phyloP scores from a whole-genome alignment of 202 grass and related monocot species.

The Digitaria exilis region DNA sequence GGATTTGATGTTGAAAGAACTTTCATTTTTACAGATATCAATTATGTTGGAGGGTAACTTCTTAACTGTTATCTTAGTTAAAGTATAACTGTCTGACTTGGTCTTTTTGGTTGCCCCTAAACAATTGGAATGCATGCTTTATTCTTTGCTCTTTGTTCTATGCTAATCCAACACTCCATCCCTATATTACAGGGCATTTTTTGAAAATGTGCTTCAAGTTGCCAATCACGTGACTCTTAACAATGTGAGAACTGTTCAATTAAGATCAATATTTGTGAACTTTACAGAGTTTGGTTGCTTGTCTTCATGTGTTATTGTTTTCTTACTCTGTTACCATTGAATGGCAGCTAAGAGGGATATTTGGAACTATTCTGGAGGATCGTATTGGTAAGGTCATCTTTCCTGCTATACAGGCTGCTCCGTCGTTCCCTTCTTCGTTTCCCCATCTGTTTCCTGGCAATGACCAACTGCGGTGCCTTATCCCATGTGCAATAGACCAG shows the following conservation, averaged over 20 bases:
- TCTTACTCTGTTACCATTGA: conserved; percentile 10
- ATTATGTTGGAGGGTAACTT: conserved; percentile 73
- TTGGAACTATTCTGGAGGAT: conserved; percentile 77
- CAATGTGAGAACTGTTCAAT: conserved; percentile 54
- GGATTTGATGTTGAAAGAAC: conserved; percentile 81
- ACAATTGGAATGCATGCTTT: not conserved
- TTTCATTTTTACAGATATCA: conserved; percentile 86
- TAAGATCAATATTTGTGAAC: conserved; percentile 12
- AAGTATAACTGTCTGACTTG: not conserved
- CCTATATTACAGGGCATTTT: conserved; percentile 66
- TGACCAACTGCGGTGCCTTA: conserved; percentile 72
- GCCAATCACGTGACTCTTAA: conserved; percentile 75
- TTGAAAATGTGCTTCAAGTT: conserved; percentile 73
- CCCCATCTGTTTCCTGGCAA: conserved; percentile 75
- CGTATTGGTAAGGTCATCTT: conserved; percentile 83
- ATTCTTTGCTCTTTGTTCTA: conserved; percentile 13
- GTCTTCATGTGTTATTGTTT: not conserved
- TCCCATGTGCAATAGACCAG: conserved; percentile 97
- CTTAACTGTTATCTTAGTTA: not conserved
- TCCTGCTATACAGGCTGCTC: conserved; percentile 87
- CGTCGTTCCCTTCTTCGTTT: conserved; percentile 90
- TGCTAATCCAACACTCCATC: not conserved
- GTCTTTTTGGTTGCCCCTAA: not conserved
- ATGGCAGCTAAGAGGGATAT: conserved; percentile 67
- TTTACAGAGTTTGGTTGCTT: conserved; percentile 4